phyloP scores from a whole-genome alignment of 805 yeast genomes.

The Torulaspora quercuum region DNA sequence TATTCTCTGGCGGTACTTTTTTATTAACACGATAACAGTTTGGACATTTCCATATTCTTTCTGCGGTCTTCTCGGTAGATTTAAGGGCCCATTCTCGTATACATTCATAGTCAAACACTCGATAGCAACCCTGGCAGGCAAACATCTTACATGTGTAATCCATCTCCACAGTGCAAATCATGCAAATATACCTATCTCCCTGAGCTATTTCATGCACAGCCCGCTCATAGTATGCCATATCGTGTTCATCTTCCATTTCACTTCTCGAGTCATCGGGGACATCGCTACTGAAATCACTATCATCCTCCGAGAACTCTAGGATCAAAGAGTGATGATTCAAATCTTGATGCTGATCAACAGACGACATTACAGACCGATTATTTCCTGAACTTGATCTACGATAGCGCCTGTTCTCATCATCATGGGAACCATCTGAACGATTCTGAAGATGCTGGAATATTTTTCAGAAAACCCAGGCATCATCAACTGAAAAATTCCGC shows the following conservation, averaged over 20 bases:
- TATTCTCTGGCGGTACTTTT: slow-evolving; percentile 52
- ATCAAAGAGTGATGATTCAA: slow-evolving; percentile 9
- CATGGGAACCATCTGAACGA: too few species aligned
- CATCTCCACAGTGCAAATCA: slow-evolving; percentile 84
- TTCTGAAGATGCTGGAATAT: slow-evolving; percentile 1
- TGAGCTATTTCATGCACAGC: slow-evolving; percentile 33
- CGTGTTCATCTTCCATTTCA: slow-evolving; percentile 11
- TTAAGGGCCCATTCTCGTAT: slow-evolving; percentile 81
- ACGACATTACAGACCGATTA: too few species aligned
- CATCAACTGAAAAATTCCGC: slow-evolving; percentile 8
- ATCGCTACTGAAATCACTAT: slow-evolving; percentile 11
- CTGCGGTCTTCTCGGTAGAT: slow-evolving; percentile 61
- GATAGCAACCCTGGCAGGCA: slow-evolving; percentile 72
- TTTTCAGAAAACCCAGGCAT: slow-evolving; percentile 13
- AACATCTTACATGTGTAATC: slow-evolving; percentile 64
- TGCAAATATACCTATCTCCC: slow-evolving; percentile 72
- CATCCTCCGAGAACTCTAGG: slow-evolving; percentile 17
- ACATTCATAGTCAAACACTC: slow-evolving; percentile 85
- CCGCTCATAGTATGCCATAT: slow-evolving; percentile 33
- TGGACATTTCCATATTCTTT: slow-evolving; percentile 81
- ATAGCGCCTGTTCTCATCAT: too few species aligned
- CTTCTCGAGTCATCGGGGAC: background rate
- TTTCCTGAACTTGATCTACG: too few species aligned
- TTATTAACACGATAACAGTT: slow-evolving; percentile 47
- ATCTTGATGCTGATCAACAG: slow-evolving; percentile 1